Percentiles rank a stretch among this genome's conserved stretches.
Conservation (phyloP, 2,329 filamentous ascomycete species). For the Colletotrichum sublineola region DNA sequence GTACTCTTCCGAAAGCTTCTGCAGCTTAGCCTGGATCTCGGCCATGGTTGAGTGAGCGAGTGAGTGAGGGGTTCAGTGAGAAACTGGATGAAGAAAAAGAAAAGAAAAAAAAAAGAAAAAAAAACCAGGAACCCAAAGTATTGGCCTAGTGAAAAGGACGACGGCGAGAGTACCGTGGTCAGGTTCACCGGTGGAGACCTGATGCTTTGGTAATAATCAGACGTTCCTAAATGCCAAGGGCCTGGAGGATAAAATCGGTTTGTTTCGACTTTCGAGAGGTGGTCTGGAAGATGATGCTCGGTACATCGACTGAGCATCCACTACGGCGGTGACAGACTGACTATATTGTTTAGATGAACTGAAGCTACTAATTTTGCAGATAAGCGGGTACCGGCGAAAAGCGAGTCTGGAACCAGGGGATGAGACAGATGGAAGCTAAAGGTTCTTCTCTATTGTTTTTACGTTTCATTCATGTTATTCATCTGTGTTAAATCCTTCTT, state of each 20-base stretch:
- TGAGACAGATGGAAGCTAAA: neutral
- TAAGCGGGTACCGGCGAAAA: constrained; percentile 8
- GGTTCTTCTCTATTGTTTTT: neutral
- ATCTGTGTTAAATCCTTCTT: too few relatives aligned
- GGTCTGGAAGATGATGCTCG: constrained; percentile 20
- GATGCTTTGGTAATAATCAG: neutral
- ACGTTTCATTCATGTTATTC: neutral
- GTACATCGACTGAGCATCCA: constrained; percentile 21
- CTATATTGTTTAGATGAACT: constrained; percentile 25
- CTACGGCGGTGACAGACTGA: constrained; percentile 31
- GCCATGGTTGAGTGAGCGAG: constrained; percentile 65
- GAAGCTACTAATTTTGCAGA: neutral
- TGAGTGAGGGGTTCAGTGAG: constrained; percentile 33
- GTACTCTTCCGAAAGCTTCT: constrained; percentile 88
- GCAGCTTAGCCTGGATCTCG: constrained; percentile 81
- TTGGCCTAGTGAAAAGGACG: neutral
- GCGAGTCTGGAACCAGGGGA: constrained; percentile 7
- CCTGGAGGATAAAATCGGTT: neutral
- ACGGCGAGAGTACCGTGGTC: neutral
- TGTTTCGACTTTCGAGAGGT: constrained; percentile 20
- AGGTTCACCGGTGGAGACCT: neutral
- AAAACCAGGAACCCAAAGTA: constrained; percentile 7
- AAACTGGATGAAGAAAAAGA: constrained; percentile 24
- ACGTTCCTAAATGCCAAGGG: constrained; percentile 1
- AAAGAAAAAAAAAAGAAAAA: constrained; percentile 31